These are phyloP conservation scores for Acrodontium crateriforme DNA, from an alignment of 2,329 filamentous ascomycete genomes.

Conservation along the genomic window DNA sequence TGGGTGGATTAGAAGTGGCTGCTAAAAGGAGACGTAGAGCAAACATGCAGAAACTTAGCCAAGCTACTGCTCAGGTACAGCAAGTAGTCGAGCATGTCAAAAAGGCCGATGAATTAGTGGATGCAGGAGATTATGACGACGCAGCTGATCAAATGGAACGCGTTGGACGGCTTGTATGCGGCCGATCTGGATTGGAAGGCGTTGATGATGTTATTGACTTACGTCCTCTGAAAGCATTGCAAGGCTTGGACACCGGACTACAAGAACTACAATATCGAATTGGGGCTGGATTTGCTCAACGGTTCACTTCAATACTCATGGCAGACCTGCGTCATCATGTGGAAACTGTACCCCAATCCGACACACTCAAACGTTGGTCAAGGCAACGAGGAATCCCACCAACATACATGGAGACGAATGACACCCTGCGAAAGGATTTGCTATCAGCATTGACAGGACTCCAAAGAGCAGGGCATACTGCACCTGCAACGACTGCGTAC, in stretches of 20 bases:
- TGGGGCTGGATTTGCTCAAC: constrained; percentile 71
- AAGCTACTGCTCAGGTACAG: constrained; percentile 71
- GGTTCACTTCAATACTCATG: constrained; percentile 65
- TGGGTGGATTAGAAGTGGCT: constrained; percentile 72
- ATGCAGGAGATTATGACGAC: constrained; percentile 67
- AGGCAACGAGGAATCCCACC: constrained; percentile 40
- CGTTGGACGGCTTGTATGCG: constrained; percentile 68
- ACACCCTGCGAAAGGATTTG: constrained; percentile 56
- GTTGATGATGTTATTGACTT: constrained; percentile 46
- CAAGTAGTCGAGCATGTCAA: constrained; percentile 63
- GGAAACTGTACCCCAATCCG: constrained; percentile 52
- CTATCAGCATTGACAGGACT: constrained; percentile 61
- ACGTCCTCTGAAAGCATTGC: constrained; percentile 61
- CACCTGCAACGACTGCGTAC: constrained; percentile 69
- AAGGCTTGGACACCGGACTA: constrained; percentile 67
- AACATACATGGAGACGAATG: constrained; percentile 61
- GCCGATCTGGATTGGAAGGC: constrained; percentile 36
- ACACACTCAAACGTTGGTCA: constrained; percentile 76
- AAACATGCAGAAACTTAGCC: constrained; percentile 69
- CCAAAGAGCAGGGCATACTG: constrained; percentile 67
- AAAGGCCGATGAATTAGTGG: constrained; percentile 66
- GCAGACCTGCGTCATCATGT: constrained; percentile 70
- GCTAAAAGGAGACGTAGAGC: constrained; percentile 68
- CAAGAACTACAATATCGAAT: constrained; percentile 63
- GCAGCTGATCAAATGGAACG: constrained; percentile 65